Percentiles rank a stretch among this genome's conserved stretches.
Evolutionary conservation across 2,329 filamentous ascomycete species (phyloP).

Genomic region (Ascochyta viciae-villosae): DNA sequence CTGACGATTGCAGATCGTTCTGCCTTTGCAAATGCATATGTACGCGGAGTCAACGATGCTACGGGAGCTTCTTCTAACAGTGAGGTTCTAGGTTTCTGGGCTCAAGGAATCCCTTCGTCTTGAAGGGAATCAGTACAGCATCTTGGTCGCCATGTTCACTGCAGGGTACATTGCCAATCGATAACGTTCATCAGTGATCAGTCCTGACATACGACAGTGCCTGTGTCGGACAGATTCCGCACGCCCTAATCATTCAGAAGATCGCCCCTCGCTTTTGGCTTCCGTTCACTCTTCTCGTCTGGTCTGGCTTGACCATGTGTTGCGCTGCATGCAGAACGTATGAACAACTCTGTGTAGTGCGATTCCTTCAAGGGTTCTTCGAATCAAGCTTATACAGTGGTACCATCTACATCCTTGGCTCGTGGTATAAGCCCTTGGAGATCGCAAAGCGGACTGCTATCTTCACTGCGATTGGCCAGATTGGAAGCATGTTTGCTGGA

Average conservation of each 20-base stretch:
- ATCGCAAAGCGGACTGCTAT: conserved; percentile 42
- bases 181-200: no score
- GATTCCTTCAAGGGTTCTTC: conserved; percentile 39
- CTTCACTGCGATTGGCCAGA: conserved; percentile 40
- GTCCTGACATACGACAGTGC: conserved; percentile 16
- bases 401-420: conserved; percentile 41
- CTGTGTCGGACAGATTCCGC: conserved; percentile 40
- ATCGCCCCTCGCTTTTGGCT: conserved; percentile 39
- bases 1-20: conserved; percentile 24
- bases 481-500: conserved; percentile 42
- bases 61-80: neutral
- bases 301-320: conserved; percentile 41
- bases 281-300: conserved; percentile 36
- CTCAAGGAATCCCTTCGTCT: conserved; percentile 35
- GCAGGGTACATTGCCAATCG: conserved; percentile 24
- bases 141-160: conserved; percentile 39
- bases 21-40: conserved; percentile 42
- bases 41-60: neutral
- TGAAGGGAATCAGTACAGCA: conserved; percentile 38
- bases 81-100: conserved; percentile 28
- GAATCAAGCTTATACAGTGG: conserved; percentile 40
- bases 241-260: conserved; percentile 39
- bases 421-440: conserved; percentile 39
- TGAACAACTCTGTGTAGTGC: conserved; percentile 33
- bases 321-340: conserved; percentile 39